Base-by-base conservation (phyloP, 1,139 yeast species). In the Lodderomyces jiufengensis region DNA sequence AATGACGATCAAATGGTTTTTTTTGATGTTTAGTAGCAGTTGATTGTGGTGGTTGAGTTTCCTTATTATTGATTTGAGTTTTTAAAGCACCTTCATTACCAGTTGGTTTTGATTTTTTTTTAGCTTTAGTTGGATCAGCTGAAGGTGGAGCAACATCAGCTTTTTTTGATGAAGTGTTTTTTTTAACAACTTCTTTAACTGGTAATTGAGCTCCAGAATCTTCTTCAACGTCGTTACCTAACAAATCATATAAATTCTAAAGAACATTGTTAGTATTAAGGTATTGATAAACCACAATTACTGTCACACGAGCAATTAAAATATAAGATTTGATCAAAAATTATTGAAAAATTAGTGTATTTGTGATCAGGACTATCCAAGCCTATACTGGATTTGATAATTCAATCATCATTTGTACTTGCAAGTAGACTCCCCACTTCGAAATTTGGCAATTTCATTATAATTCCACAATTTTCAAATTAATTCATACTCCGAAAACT, bases 61-160 rank as follows among this genome's bases (percentile, higher is more conserved):
- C 63, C 61, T 67, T 79, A 90, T 90, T 90, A 73, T 80, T 78
- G 59, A 65, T 57, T 73, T 78, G 81, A 77, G 73, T 79, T 69
- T 76, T 84, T 65, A 81, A 69, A 47, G 95, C 95, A 55, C 87
- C 95, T 59, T 88, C 96, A 73, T 87, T 90, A 63, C 95, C 95
- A 51, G 82, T 66, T 63, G 75, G 75, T 59, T 81, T 71, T 66
- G 73, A 74, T 68, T 85, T 83, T 68, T 85, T 83, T 71, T 74
- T 84, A 52, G 95, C 90, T 70, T 75, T 81, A 52, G 90, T 66
- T 60, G 84, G 82, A 72, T 82, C 84, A 48, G 90, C 88, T 49
- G 82, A 76, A 46, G 88, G 74, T 55, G 95, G 95, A 46, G 95
- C 79, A 49, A 71, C 80, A 61, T 88, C 97, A 42, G 80, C 62